Conservation (phyloP, 306 rosid genomes). For the Phaseolus lunatus region DNA sequence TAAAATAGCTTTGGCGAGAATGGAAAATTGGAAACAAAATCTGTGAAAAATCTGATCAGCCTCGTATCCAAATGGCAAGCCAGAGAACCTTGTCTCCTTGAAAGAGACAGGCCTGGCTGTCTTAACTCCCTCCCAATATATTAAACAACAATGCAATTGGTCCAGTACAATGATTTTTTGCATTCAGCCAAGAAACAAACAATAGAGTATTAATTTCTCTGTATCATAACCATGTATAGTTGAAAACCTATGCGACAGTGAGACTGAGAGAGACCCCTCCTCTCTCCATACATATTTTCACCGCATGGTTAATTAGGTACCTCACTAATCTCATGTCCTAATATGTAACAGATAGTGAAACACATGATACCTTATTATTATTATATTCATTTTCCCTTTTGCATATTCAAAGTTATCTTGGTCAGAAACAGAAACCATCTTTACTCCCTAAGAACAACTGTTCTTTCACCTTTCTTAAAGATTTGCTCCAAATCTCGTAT, state of each 20-base stretch:
- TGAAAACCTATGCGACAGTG: slow-evolving; percentile 31
- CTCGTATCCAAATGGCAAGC: slow-evolving; percentile 56
- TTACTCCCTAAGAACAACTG: slow-evolving; percentile 35
- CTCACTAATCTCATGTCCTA: slow-evolving; percentile 9
- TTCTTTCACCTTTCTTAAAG: slow-evolving; percentile 36
- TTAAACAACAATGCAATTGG: slow-evolving; percentile 43
- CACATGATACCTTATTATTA: not conserved
- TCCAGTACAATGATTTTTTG: slow-evolving; percentile 43
- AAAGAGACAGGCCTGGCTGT: slow-evolving; percentile 64
- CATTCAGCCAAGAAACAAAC: slow-evolving; percentile 21
- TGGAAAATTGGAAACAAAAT: slow-evolving; percentile 42
- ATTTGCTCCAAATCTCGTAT: slow-evolving; percentile 45
- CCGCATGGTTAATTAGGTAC: slow-evolving; percentile 27
- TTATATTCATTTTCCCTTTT: slow-evolving; percentile 41
- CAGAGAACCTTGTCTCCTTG: slow-evolving; percentile 66
- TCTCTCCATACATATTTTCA: not conserved
- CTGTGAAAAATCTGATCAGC: slow-evolving; percentile 54
- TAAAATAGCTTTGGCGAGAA: slow-evolving; percentile 22
- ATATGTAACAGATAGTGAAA: slow-evolving; percentile 42
- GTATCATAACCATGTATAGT: not conserved
- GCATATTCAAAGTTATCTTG: slow-evolving; percentile 41
- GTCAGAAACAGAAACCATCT: slow-evolving; percentile 28
- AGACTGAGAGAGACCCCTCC: not conserved
- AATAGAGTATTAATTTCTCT: slow-evolving; percentile 28
- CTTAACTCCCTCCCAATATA: slow-evolving; percentile 41